These are phyloP conservation scores for Lachnellula subtilissima DNA, from an alignment of 2,329 filamentous ascomycete species.

Conservation along the genomic window DNA sequence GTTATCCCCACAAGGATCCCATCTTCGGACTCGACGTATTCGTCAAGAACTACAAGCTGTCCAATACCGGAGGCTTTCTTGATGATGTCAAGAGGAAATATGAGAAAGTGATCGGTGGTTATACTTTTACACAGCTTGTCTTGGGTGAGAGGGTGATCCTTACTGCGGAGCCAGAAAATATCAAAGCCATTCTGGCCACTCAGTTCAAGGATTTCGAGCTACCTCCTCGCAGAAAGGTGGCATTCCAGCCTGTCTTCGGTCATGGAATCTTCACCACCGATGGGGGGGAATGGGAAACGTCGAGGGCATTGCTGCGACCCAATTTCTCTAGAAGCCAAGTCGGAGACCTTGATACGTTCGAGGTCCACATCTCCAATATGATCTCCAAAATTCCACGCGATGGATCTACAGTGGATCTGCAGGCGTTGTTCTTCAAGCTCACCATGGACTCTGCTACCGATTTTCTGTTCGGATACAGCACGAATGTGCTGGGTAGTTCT, in stretches of 20 bases:
- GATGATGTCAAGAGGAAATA: constrained; percentile 33
- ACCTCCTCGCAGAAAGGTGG: constrained; percentile 38
- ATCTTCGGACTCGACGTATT: constrained; percentile 50
- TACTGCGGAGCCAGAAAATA: constrained; percentile 51
- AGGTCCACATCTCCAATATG: constrained; percentile 53
- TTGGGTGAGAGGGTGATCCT: constrained; percentile 36
- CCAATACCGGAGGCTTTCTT: constrained; percentile 35
- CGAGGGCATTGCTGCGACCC: constrained; percentile 48
- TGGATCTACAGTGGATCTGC: neutral
- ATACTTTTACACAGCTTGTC: constrained; percentile 11
- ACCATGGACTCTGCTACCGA: neutral
- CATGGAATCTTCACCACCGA: constrained; percentile 53
- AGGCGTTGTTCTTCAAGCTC: neutral
- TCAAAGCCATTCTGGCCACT: constrained; percentile 52
- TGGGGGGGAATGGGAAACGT: constrained; percentile 48
- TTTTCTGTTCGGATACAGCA: neutral
- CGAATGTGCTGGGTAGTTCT: constrained; percentile 26
- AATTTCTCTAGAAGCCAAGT: constrained; percentile 47
- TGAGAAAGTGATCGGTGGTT: constrained; percentile 17
- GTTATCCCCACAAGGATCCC: constrained; percentile 48
- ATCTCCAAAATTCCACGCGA: constrained; percentile 38
- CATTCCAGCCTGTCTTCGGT: constrained; percentile 46
- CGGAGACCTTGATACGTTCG: constrained; percentile 51
- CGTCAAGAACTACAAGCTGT: constrained; percentile 34
- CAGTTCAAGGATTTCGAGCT: constrained; percentile 53